Evolutionary conservation across 306 rosid genomes (phyloP), one percentile per base, ranked within the genome.

Genomic region (Comarum palustre): DNA sequence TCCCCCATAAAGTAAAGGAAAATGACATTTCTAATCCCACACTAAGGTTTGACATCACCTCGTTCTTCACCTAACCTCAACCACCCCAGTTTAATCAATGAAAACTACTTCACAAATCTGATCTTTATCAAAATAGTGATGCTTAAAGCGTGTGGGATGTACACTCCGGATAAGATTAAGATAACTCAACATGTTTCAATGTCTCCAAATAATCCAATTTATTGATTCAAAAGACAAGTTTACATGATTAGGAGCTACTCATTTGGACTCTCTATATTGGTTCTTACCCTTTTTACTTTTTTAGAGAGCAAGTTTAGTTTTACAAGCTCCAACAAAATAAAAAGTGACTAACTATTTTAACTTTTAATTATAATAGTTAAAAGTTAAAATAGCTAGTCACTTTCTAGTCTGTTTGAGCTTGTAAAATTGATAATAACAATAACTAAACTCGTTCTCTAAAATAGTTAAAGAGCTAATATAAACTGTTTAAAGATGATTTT

Each of bases 11-110:
- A 54, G 62, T 10, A 15, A 29, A 59, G 65, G 17, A 59, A 29
- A 31, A 14, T 31, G 47, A 65, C 9, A 39, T 38, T 39, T 65
- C n/a, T 39, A 39, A 65, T 65, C 32, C 31, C 43, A 20, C 10
- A 36, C 11, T 0, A 31, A 20, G 52, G 46, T 52, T 59, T 45
- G 48, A 45, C 59, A 38, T 58, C 48, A 36, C 17, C 36, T 24
- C 54, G 45, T 63, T 42, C 77, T 57, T 54, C 74, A 76, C 78
- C 81, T 31, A 72, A 74, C 71, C 68, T 66, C 66, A 66, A 66
- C 39, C 19, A 59, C 75, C 8, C 42, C 65, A 8, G 43, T 50
- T 81, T 65, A 39, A 76, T 72, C 19, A 13, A 29, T 38, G 80
- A 71, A 66, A 72, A 29, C 60, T 7, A 76, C 38, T 27, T 11